phyloP scores from a whole-genome alignment of 1,284 basidiomycete genomes.

The Leccinum pachyderme region DNA sequence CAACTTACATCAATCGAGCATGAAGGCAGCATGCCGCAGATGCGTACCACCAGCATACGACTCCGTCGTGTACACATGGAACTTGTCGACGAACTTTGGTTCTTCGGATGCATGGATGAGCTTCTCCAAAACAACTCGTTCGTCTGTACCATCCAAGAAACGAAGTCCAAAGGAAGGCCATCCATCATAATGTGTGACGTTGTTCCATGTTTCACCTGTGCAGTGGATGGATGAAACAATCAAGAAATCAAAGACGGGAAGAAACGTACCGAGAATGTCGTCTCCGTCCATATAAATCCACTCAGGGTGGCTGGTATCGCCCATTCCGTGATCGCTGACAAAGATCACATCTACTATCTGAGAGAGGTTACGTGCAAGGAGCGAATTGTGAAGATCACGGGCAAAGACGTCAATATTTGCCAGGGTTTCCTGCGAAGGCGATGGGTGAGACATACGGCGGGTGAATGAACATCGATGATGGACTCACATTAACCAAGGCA shows the following conservation, averaged over 20 bases:
- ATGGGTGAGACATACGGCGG: neutral
- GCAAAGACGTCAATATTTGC: constrained; percentile 74
- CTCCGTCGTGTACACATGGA: constrained; percentile 75
- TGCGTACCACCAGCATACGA: constrained; percentile 36
- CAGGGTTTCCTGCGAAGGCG: constrained; percentile 57
- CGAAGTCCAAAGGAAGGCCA: constrained; percentile 86
- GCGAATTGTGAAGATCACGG: constrained; percentile 57
- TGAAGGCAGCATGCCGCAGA: neutral
- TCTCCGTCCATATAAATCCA: constrained; percentile 77
- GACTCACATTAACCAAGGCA: constrained; percentile 62
- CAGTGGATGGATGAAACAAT: neutral
- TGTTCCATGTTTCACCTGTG: constrained; percentile 28
- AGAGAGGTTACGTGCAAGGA: constrained; percentile 73
- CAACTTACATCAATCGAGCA: neutral
- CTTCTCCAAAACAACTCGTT: constrained; percentile 50
- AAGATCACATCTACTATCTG: constrained; percentile 87
- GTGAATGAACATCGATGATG: neutral
- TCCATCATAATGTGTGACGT: constrained; percentile 41
- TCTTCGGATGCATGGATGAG: constrained; percentile 47
- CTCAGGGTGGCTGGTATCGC: constrained; percentile 74
- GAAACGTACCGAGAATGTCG: constrained; percentile 50
- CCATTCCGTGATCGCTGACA: constrained; percentile 94
- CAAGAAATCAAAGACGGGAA: neutral
- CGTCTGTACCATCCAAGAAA: constrained; percentile 61
- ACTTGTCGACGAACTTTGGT: constrained; percentile 44